These are phyloP conservation scores for Lithospermum erythrorhizon DNA, from an alignment of 257 asterid genomes.

Conservation along the genomic window DNA sequence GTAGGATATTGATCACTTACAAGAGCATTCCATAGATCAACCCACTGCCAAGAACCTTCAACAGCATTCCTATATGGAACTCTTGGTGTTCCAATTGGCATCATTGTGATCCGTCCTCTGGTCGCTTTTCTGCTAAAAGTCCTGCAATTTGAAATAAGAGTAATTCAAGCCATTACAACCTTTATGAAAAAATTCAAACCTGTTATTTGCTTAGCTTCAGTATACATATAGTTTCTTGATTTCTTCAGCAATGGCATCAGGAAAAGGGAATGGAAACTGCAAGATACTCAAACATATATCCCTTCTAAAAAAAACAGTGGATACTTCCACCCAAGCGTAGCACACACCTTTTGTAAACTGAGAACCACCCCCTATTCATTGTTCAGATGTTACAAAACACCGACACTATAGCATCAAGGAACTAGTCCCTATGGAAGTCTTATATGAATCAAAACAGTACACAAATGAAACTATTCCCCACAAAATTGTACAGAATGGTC, in stretches of 20 bases:
- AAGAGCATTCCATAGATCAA: slow-evolving; percentile 94
- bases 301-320: not conserved
- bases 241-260: not conserved
- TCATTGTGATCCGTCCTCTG: slow-evolving; percentile 62
- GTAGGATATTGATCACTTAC: slow-evolving; percentile 35
- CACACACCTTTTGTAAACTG: not conserved
- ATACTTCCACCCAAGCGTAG: not conserved
- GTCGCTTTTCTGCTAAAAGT: slow-evolving; percentile 31
- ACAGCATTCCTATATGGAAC: slow-evolving; percentile 68
- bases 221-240: not conserved
- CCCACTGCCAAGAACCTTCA: slow-evolving; percentile 88
- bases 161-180: slow-evolving; percentile 3
- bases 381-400: not conserved
- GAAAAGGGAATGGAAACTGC: not conserved
- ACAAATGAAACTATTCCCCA: not conserved
- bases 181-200: not conserved
- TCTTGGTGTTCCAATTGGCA: slow-evolving; percentile 89
- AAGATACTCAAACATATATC: not conserved
- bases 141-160: slow-evolving; percentile 24
- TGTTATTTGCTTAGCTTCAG: not conserved
- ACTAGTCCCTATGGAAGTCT: not conserved
- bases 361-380: not conserved
- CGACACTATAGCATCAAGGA: not conserved
- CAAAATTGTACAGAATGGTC: too few species aligned
- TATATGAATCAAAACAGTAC: not conserved